Percentiles rank a stretch among this genome's conserved stretches.
These are phyloP conservation scores for Stachybotrys elegans DNA, from an alignment of 2,329 filamentous ascomycete species.

Conservation along the genomic window DNA sequence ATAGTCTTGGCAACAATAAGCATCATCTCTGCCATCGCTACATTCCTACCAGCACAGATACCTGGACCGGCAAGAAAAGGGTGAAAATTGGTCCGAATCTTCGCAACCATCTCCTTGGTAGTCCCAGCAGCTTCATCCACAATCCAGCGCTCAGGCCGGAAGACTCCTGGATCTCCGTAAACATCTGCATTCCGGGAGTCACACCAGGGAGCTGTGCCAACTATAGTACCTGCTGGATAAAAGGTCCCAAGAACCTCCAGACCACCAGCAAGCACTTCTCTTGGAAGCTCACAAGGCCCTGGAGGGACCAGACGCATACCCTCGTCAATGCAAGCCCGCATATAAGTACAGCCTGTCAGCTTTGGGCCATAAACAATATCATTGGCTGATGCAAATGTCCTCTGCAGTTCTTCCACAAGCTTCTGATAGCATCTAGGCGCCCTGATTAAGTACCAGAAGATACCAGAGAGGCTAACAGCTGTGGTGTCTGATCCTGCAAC, in stretches of 20 bases:
- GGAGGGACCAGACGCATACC: neutral
- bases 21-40: slow-evolving; percentile 1
- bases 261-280: neutral
- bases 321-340: neutral
- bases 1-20: neutral
- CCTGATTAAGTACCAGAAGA: neutral
- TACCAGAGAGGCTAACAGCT: neutral
- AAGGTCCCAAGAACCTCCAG: neutral
- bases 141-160: neutral
- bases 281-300: neutral
- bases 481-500: slow-evolving; percentile 2
- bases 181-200: neutral
- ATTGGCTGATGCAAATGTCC: neutral
- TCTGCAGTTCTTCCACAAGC: neutral
- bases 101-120: neutral
- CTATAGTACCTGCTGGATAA: neutral
- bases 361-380: slow-evolving; percentile 1
- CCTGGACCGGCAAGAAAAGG: neutral
- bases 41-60: neutral
- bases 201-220: neutral
- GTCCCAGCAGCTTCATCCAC: neutral
- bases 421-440: neutral
- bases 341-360: neutral
- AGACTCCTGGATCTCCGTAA: neutral
- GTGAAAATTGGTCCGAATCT: neutral